Base-by-base conservation (phyloP, 1,139 yeast species). In the Pichiaceae sp. region DNA sequence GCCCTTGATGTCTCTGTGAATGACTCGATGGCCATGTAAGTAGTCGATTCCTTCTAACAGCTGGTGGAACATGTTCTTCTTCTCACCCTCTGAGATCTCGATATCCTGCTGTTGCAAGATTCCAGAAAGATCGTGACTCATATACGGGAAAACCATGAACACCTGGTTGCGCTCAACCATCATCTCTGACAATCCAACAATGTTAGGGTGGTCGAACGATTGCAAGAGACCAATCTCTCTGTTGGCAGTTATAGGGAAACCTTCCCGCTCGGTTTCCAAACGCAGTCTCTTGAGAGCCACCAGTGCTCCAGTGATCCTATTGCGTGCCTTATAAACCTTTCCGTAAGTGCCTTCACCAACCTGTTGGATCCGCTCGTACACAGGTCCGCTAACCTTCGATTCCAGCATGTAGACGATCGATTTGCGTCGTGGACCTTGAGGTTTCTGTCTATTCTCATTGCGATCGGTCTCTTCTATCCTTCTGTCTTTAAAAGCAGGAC, bases 1-100 rank as follows among this genome's bases (percentile, higher is more conserved):
- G 2, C 95, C 96, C 62, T 91, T 91, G 46, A 91, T 85, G 60
- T 91, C 98, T 42, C 98, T 72, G 60, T 91, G 98, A 36, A 91
- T 73, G 14, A 91, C 81, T 37, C 85, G 70, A 47, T 78, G 78
- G 29, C 70, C 69, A 58, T 91, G 98, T 41, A 91, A 64, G 57
- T 87, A 91, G 38, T 77, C 70, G 45, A 91, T 69, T 1, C 96
- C 97, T 44, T 77, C 78, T 55, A 85, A 65, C 45, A 89, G 63
- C 53, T 91, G 97, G 43, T 66, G 65, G 56, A 86, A 80, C 11
- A 93, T 60, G 50, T 72, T 79, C 58, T 91, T 91, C 50, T 85
- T 68, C 53, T 89, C 85, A 6, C 81, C 72, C 33, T 72, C 77
- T 11, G 72, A 62, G 29, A 91, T 65, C 11, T 56, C 56, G 39